Evolutionary conservation across 2,329 filamentous ascomycete genomes (phyloP).

Genomic region (Alternaria ventricosa): DNA sequence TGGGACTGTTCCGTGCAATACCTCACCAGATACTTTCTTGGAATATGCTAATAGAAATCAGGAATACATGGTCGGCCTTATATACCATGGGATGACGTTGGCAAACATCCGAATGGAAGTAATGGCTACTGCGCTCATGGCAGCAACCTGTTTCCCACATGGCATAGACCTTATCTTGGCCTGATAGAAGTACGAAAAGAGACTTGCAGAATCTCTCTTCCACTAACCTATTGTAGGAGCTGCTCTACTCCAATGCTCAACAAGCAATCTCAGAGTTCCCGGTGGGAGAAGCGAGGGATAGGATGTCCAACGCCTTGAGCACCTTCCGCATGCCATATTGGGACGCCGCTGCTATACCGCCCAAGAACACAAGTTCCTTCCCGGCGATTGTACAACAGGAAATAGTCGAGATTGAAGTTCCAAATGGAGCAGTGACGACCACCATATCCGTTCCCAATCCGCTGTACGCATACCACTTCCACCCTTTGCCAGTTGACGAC

Average conservation of each 20-base stretch:
- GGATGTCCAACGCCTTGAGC: neutral
- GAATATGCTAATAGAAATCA: constrained; percentile 38
- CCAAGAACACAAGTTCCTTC: neutral
- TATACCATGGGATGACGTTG: constrained; percentile 62
- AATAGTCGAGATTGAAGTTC: neutral
- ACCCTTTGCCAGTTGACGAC: neutral
- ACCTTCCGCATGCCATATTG: neutral
- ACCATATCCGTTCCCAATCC: neutral
- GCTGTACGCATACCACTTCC: neutral
- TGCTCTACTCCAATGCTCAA: neutral
- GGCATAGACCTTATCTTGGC: neutral
- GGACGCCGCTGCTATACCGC: neutral
- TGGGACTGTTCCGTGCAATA: neutral
- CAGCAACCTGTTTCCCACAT: neutral
- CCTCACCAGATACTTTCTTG: neutral
- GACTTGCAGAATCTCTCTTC: neutral
- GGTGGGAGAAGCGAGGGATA: neutral
- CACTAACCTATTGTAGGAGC: neutral
- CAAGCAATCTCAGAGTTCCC: neutral
- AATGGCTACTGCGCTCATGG: constrained; percentile 68
- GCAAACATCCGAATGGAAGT: constrained; percentile 53
- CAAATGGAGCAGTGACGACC: neutral
- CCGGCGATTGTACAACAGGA: neutral
- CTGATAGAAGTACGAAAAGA: neutral
- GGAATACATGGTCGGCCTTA: constrained; percentile 81